Conservation (phyloP, 164 flowering plant genomes). For the Kingdonia uniflora region DNA sequence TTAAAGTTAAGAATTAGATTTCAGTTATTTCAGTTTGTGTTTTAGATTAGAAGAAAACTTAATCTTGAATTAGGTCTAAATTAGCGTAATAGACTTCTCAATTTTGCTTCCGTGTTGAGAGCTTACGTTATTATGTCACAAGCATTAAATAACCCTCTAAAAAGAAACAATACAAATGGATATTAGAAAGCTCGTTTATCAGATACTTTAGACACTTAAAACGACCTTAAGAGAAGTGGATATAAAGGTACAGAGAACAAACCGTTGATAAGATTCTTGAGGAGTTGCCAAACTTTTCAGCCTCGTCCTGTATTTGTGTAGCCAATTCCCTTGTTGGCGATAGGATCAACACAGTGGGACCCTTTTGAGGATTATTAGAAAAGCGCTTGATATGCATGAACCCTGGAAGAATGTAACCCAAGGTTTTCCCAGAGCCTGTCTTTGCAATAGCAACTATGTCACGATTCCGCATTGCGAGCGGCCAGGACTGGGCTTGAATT, state of each 20-base stretch:
- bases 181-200: too few species aligned
- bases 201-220: too few species aligned
- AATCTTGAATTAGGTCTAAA: too few species aligned
- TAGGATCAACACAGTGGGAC: conserved; percentile 78
- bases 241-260: conserved; percentile 8
- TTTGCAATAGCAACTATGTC: conserved; percentile 92
- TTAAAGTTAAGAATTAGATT: too few species aligned
- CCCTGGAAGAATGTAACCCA: conserved; percentile 80
- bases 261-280: conserved; percentile 82
- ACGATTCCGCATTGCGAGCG: conserved; percentile 67
- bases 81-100: too few species aligned
- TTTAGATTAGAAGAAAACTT: too few species aligned
- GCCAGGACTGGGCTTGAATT: conserved; percentile 95
- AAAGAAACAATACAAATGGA: too few species aligned
- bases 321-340: conserved; percentile 96
- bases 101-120: too few species aligned
- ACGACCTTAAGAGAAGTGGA: neutral
- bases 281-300: conserved; percentile 71
- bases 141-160: too few species aligned
- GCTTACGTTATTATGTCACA: too few species aligned
- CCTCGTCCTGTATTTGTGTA: conserved; percentile 88
- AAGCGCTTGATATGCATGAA: conserved; percentile 62
- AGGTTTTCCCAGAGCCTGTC: conserved; percentile 93
- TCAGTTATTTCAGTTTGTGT: too few species aligned
- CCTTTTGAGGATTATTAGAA: conserved; percentile 47